phyloP scores from a whole-genome alignment of 805 yeast species.

The Saccharomycopsis selenospora region DNA sequence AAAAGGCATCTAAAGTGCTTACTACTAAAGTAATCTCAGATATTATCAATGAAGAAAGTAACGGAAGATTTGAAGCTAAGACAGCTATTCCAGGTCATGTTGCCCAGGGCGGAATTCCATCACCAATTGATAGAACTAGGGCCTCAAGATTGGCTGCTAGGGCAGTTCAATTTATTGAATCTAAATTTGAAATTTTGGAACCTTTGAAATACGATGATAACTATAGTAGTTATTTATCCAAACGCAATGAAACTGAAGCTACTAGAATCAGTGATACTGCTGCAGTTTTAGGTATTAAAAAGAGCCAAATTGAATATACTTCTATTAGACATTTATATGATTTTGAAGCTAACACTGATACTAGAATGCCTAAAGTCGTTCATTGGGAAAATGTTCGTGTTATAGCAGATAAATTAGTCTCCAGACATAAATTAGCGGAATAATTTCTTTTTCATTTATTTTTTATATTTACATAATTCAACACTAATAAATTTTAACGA shows the following conservation, averaged over 20 bases:
- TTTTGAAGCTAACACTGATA: slow-evolving; percentile 71
- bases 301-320: slow-evolving; percentile 68
- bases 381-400: slow-evolving; percentile 76
- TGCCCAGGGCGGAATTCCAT: slow-evolving; percentile 76
- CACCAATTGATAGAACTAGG: slow-evolving; percentile 69
- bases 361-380: slow-evolving; percentile 82
- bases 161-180: slow-evolving; percentile 64
- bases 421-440: slow-evolving; percentile 49
- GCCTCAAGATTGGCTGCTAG: slow-evolving; percentile 66
- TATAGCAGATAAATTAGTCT: slow-evolving; percentile 79
- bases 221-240: slow-evolving; percentile 25
- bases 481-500: no score
- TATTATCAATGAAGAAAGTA: slow-evolving; percentile 52
- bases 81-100: slow-evolving; percentile 84
- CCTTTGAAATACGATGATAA: slow-evolving; percentile 27
- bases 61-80: slow-evolving; percentile 64
- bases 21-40: slow-evolving; percentile 64
- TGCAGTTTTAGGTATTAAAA: slow-evolving; percentile 74
- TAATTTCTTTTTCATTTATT: no score
- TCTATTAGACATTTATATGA: slow-evolving; percentile 74
- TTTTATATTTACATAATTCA: no score
- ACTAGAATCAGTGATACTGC: slow-evolving; percentile 42
- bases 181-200: slow-evolving; percentile 26
- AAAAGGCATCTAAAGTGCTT: slow-evolving; percentile 54
- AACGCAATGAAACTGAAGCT: slow-evolving; percentile 29